Base-by-base conservation (phyloP, 1,284 basidiomycete genomes). In the Ceratobasidium sp. region DNA sequence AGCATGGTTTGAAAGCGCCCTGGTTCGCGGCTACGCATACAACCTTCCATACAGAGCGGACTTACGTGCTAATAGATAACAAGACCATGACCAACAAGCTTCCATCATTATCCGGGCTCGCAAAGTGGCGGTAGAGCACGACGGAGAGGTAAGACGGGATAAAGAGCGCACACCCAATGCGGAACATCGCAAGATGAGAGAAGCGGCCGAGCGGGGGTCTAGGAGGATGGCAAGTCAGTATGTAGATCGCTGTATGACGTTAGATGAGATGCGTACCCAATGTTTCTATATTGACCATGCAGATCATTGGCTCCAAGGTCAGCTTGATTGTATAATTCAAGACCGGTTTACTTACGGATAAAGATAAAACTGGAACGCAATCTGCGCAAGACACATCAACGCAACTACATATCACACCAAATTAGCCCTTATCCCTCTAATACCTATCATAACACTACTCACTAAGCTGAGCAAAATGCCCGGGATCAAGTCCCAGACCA, bases 101-200 rank as follows among this genome's bases (percentile, higher is more conserved):
- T 23, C 74, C 92, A 23, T 73, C 76, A 0, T 69, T 73, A 5
- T 28, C 58, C 21, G 28, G 38, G 55, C 71, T 76, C 1, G 76
- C 73, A 72, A 94, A 87, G 23, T 83, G 80, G 21, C 91, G 88
- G 79, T 91, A 93, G 49, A 91, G 81, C 16, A 87, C 84, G 38
- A 93, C 91, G 2, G 87, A 88, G 46, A 93, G 83, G 79, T 94
- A 94, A 16, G 91, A 86, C 13, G 92, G 92, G 73, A 94, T 90
- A 80, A 91, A 94, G 38, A 93, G 82, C 30, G 90, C 79, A 4
- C 90, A 90, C 67, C 92, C 92, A 32, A 94, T 83, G 64, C 92
- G 88, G 84, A 93, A 93, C 92, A 94, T 94, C 4, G 91, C 86
- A 47, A 94, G 82, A 79, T 94, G 92, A 1, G 92, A 94, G 79